Evolutionary conservation across 768 basidiomycete genomes (phyloP).

Genomic region (Sarcodon sp.): DNA sequence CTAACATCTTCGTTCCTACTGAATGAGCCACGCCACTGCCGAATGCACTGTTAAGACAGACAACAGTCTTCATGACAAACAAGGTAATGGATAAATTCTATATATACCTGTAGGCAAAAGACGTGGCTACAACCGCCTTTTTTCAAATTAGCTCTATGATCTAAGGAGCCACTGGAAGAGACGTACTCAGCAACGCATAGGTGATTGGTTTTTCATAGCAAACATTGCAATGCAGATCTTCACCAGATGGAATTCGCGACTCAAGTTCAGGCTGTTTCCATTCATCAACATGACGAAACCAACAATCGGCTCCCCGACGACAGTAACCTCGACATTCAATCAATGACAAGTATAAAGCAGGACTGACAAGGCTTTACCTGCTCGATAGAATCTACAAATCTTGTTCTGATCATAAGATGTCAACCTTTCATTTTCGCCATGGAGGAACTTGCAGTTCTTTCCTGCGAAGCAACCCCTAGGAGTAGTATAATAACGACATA

Average conservation of each 20-base stretch:
- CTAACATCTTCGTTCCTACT: constrained; percentile 37
- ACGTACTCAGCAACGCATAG: constrained; percentile 54
- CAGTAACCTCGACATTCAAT: constrained; percentile 43
- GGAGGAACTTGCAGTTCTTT: constrained; percentile 65
- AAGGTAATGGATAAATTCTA: neutral
- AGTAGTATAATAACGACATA: constrained; percentile 13
- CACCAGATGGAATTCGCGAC: constrained; percentile 7
- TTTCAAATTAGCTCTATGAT: constrained; percentile 2
- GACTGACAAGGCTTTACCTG: constrained; percentile 24
- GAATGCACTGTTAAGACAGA: constrained; percentile 48
- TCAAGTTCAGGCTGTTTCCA: neutral
- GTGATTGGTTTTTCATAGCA: constrained; percentile 63
- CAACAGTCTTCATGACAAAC: too few relatives aligned
- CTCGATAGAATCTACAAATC: constrained; percentile 50
- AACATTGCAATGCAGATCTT: constrained; percentile 50
- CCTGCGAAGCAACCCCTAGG: constrained; percentile 60
- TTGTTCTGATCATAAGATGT: constrained; percentile 66
- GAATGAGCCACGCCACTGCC: constrained; percentile 58
- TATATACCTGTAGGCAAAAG: constrained; percentile 57
- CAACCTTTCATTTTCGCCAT: constrained; percentile 35
- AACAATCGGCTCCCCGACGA: constrained; percentile 54
- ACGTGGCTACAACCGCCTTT: constrained; percentile 65
- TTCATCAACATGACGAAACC: constrained; percentile 50
- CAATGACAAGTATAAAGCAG: neutral
- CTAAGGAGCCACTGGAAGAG: constrained; percentile 7